Base-by-base conservation (phyloP, 208 protist species). In the Tritrichomonas foetus region DNA sequence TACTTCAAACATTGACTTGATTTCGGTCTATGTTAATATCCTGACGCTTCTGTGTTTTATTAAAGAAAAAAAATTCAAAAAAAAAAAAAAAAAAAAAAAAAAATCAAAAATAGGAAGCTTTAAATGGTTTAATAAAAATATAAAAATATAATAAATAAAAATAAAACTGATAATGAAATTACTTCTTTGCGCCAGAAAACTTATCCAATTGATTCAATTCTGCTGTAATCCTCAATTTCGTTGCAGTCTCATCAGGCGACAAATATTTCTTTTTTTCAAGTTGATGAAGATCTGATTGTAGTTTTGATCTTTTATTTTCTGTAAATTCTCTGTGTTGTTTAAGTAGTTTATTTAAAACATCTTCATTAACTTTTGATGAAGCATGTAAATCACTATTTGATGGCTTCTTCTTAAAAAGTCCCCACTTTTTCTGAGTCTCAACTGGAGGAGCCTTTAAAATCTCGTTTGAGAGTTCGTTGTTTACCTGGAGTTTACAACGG, bases 341-440 rank as follows among this genome's bases (percentile, higher is more conserved):
- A 25, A 20, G 20, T 22, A 64, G 1, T 5, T 82, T n/a, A 20
- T 82, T 50, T 39, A 39, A 20, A 20, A 57, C 14, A n/a, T 89
- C 41, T 57, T 57, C 33, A 20, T 57, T n/a, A 22, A 33, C n/a
- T 61, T 89, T 27, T 89, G 53, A 57, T 22, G n/a, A 27, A 53
- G 2, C n/a, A 39, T 57, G 33, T 33, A n/a, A 27, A 53, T n/a
- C n/a, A 89, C 33, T 89, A 82, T 1, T 1, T 47, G 41, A 47
- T 5, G 47, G 14, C 16, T 20, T n/a, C 47, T 57, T 53, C 11
- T 8, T 55, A 39, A 89, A 89, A 16, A 61, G 20, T 8, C 11
- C 64, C 64, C 27, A 61, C 74, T 82, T 82, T 82, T 82, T 82
- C 41, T 82, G 74, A n/a, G 78, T 41, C 39, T 69, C 11, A 61